Evolutionary conservation across 352 stramenopile genomes (phyloP).

Genomic region (Phytopythium chamaehyphon): DNA sequence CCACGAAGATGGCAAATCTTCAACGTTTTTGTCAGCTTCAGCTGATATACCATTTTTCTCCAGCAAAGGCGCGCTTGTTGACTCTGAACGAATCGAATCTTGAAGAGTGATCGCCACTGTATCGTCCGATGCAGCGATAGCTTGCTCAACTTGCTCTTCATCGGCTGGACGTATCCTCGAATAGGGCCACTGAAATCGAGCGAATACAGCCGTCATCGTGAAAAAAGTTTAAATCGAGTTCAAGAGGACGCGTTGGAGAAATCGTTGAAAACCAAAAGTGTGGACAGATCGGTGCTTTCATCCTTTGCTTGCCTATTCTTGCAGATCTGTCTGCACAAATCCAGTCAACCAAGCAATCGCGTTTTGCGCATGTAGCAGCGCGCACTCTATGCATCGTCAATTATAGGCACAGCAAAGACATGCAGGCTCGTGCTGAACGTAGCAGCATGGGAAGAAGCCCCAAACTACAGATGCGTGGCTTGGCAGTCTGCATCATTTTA

Average conservation of each 20-base stretch:
- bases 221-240: too few relatives aligned
- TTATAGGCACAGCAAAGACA: slow-evolving; percentile 5
- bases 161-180: not conserved
- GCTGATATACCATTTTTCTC: not conserved
- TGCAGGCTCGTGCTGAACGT: too few relatives aligned
- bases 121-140: not conserved
- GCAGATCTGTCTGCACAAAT: not conserved
- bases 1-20: not conserved
- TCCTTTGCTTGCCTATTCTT: not conserved
- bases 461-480: too few relatives aligned
- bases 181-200: slow-evolving; percentile 1
- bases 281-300: too few relatives aligned
- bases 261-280: too few relatives aligned
- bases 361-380: too few relatives aligned
- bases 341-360: not conserved
- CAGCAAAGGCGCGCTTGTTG: not conserved
- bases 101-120: not conserved
- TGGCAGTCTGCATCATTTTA: too few relatives aligned
- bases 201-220: not conserved
- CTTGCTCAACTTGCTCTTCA: not conserved
- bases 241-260: too few relatives aligned
- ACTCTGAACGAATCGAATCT: not conserved
- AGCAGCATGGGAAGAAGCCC: too few relatives aligned
- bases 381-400: not conserved
- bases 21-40: not conserved